phyloP scores from a whole-genome alignment of 495 filamentous ascomycete genomes.

The Letharia columbiana region DNA sequence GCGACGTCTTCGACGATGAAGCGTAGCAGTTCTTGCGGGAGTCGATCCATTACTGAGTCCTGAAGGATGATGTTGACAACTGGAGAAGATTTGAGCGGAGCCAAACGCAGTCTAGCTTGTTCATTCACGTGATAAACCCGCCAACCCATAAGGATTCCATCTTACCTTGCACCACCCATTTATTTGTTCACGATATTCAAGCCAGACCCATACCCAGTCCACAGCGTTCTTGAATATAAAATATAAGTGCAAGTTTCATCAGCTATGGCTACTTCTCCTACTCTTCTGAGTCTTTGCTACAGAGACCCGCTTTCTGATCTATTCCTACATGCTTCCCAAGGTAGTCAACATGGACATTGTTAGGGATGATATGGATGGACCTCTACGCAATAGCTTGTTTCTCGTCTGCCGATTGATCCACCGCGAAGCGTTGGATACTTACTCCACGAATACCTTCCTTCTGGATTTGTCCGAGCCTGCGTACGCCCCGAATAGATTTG shows the following conservation, averaged over 20 bases:
- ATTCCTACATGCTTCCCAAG: slow-evolving; percentile 3
- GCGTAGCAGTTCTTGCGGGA: background rate
- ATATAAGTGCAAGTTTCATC: background rate
- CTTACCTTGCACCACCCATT: background rate
- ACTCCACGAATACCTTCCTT: background rate
- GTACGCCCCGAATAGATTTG: background rate
- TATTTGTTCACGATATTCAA: background rate
- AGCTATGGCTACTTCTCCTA: background rate
- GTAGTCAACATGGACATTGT: background rate
- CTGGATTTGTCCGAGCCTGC: background rate
- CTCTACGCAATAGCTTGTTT: background rate
- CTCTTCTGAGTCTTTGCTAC: background rate
- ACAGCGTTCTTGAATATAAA: background rate
- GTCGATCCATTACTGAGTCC: background rate
- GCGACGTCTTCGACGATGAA: background rate
- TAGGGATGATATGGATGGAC: background rate
- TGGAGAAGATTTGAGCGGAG: background rate
- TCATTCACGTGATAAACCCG: background rate
- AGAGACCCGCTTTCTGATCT: slow-evolving; percentile 1
- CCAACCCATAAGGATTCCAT: background rate
- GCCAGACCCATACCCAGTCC: background rate
- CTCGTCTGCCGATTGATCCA: background rate
- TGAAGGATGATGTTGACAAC: background rate
- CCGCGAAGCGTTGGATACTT: background rate
- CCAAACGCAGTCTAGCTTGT: background rate